Base-by-base conservation (phyloP, 108 stramenopile species). In the Nitzschia sp. region DNA sequence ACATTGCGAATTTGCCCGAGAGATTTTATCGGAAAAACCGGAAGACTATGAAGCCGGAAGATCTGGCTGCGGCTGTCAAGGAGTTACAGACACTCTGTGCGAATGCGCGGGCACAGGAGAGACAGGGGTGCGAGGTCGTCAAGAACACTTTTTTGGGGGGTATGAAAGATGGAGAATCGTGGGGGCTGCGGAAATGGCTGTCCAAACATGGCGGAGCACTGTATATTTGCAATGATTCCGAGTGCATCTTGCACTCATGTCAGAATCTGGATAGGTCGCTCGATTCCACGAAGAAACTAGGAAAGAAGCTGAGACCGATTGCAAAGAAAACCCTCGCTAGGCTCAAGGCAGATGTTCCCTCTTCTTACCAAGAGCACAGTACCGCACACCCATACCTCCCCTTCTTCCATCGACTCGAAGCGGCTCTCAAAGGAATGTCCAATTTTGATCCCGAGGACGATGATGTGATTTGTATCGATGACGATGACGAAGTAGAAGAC, bases 121-220 rank as follows among this genome's bases (percentile, higher is more conserved):
- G 68, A 1, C 84, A 82, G 44, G 88, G 88, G 0, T 88, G 79
- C 53, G 93, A 94, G 65, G 79, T 76, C 27, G 80, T 94, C 32
- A 94, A 94, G 69, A 94, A 91, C 54, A 76, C 81, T 0, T 91
- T 94, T 72, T 62, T 94, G 67, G 93, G 93, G 13, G 93, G 93
- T 26, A 94, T 94, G 90, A 81, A 90, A 33, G 93, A 94, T 55
- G 90, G 90, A 47, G 85, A 91, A 78, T 89, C 88, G 3, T 94
- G 93, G 93, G 93, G 93, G 50, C 63, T 94, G 60, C 73, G 93
- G 8, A 94, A 94, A 59, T 94, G 93, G 93, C 67, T 94, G 4
- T 79, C 77, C 35, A 87, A 86, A 46, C 79, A 94, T 55, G 93
- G 93, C 5, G 90, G 87, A 17, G 93, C 93, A 2, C 73, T 90